Conservation (phyloP, 2,329 filamentous ascomycete genomes). For the Fusarium ramigenum region DNA sequence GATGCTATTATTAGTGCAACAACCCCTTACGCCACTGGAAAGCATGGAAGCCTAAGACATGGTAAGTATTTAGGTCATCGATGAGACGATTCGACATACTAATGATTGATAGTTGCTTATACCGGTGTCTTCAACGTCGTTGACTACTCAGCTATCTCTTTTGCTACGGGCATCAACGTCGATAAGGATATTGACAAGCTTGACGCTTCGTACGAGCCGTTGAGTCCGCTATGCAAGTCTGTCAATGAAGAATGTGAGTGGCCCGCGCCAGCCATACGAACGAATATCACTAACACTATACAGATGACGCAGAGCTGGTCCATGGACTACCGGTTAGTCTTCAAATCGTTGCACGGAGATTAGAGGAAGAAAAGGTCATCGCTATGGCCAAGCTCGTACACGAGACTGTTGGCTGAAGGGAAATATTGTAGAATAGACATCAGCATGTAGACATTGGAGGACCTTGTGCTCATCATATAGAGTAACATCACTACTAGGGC, state of each 20-base stretch:
- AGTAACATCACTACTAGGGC: not conserved
- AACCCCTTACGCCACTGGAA: constrained; percentile 55
- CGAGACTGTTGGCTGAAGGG: constrained; percentile 1
- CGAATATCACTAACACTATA: not conserved
- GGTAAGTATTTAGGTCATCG: constrained; percentile 42
- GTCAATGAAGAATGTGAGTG: constrained; percentile 57
- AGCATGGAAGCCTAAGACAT: constrained; percentile 56
- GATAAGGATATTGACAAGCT: constrained; percentile 52
- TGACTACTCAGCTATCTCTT: constrained; percentile 59
- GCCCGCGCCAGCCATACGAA: accelerated
- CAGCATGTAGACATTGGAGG: not conserved
- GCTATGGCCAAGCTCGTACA: constrained; percentile 37
- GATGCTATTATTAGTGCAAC: constrained; percentile 72
- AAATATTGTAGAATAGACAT: not conserved
- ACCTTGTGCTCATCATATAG: not conserved
- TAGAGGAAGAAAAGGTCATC: constrained; percentile 55
- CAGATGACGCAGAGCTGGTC: constrained; percentile 52
- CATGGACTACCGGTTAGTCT: constrained; percentile 56
- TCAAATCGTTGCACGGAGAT: constrained; percentile 54
- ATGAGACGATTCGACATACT: not conserved
- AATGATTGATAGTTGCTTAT: constrained; percentile 53
- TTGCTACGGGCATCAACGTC: constrained; percentile 54
- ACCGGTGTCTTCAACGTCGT: constrained; percentile 61
- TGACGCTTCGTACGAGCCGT: constrained; percentile 44
- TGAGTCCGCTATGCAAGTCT: constrained; percentile 50